These are phyloP conservation scores for Chaetomidium leptoderma DNA, from an alignment of 495 filamentous ascomycete genomes.

Conservation along the genomic window DNA sequence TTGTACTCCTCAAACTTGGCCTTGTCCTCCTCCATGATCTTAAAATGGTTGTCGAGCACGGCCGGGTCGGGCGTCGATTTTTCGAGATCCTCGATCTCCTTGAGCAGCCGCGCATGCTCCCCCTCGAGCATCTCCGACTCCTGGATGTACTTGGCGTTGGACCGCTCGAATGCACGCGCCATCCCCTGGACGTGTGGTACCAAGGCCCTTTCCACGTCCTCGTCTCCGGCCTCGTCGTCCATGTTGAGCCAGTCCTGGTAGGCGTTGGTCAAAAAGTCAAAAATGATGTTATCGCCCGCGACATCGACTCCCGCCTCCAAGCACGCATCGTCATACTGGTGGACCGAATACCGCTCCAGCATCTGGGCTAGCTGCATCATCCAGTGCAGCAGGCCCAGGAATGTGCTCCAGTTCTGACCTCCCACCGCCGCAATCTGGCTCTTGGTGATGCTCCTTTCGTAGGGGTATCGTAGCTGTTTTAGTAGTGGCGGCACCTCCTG, in stretches of 20 bases:
- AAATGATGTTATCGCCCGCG: slow-evolving; percentile 83
- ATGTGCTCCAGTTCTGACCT: slow-evolving; percentile 91
- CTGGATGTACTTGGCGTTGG: slow-evolving; percentile 73
- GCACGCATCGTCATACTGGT: slow-evolving; percentile 85
- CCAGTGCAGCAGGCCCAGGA: slow-evolving; percentile 93
- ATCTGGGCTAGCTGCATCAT: slow-evolving; percentile 95
- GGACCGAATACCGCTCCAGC: slow-evolving; percentile 69
- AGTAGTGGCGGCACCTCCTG: slow-evolving; percentile 86
- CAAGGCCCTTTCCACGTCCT: slow-evolving; percentile 68
- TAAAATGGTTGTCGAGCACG: slow-evolving; percentile 76
- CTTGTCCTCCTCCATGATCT: slow-evolving; percentile 84
- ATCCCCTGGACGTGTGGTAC: slow-evolving; percentile 82
- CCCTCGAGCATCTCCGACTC: slow-evolving; percentile 79
- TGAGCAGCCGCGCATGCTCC: slow-evolving; percentile 68
- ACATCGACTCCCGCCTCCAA: slow-evolving; percentile 80
- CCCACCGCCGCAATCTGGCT: slow-evolving; percentile 91
- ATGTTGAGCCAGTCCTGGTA: slow-evolving; percentile 92
- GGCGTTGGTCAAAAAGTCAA: slow-evolving; percentile 78
- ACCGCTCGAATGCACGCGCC: slow-evolving; percentile 79
- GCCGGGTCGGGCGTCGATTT: slow-evolving; percentile 77
- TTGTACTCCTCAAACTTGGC: slow-evolving; percentile 93
- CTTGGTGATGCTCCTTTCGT: slow-evolving; percentile 88
- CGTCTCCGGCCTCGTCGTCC: slow-evolving; percentile 80
- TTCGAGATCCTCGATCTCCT: slow-evolving; percentile 83
- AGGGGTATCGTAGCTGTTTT: slow-evolving; percentile 91